These are phyloP conservation scores for Aspergillus piperis DNA, from an alignment of 2,329 filamentous ascomycete genomes.

Conservation along the genomic window DNA sequence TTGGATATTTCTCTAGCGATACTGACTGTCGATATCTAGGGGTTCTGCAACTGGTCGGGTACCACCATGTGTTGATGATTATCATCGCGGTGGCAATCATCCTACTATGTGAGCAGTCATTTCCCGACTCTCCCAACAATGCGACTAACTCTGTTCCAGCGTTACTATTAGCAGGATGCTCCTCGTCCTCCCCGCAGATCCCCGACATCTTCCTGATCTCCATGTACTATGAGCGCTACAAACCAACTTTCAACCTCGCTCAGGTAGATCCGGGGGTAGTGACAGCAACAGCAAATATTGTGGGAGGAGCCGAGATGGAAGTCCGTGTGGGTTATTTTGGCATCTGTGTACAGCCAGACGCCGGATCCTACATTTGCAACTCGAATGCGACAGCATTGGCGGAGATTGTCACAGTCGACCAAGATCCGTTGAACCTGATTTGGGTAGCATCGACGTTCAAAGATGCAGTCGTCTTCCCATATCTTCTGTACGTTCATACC, in stretches of 20 bases:
- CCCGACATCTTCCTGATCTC: conserved; percentile 96
- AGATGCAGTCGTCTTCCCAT: conserved; percentile 97
- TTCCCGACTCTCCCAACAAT: conserved; percentile 12
- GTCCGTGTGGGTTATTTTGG: conserved; percentile 97
- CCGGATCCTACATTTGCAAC: conserved; percentile 89
- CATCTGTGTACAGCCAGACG: conserved; percentile 91
- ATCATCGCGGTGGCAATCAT: conserved; percentile 92
- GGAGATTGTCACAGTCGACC: conserved; percentile 82
- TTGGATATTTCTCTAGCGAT: neutral
- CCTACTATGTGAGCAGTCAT: conserved; percentile 73
- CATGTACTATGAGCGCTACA: conserved; percentile 91
- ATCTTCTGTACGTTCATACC: conserved; percentile 74
- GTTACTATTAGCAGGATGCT: conserved; percentile 90
- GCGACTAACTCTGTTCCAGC: conserved; percentile 55
- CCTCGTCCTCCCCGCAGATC: conserved; percentile 91
- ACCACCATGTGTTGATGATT: conserved; percentile 94
- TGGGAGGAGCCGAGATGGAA: conserved; percentile 78
- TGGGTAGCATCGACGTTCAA: conserved; percentile 98
- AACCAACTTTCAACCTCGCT: conserved; percentile 75
- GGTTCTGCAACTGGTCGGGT: conserved; percentile 64
- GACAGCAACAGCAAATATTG: conserved; percentile 84
- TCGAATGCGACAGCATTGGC: conserved; percentile 95
- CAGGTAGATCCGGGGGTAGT: conserved; percentile 90
- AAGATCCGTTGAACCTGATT: conserved; percentile 94
- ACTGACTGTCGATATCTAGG: conserved; percentile 38